These are phyloP conservation scores for Blastobotrys peoriensis DNA, from an alignment of 805 yeast genomes.

Conservation along the genomic window DNA sequence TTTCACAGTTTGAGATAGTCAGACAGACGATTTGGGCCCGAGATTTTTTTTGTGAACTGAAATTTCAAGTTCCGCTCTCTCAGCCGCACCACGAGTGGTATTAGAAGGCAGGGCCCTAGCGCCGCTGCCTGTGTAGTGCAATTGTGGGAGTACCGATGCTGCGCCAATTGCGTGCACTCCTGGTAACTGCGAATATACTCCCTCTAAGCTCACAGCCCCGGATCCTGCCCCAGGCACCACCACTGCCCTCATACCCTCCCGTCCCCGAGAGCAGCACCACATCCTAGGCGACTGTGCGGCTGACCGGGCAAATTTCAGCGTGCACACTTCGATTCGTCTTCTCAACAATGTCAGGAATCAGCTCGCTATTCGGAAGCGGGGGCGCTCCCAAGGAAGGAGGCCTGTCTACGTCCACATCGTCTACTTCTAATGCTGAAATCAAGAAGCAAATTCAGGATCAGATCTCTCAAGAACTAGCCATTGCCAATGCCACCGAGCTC, in stretches of 20 bases:
- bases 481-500: constrained; percentile 85
- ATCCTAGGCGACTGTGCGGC: too few species aligned
- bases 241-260: too few species aligned
- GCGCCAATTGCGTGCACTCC: too few species aligned
- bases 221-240: too few species aligned
- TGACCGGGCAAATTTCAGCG: too few species aligned
- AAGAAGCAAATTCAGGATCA: constrained; percentile 63
- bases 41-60: not conserved
- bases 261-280: too few species aligned
- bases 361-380: constrained; percentile 20
- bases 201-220: too few species aligned
- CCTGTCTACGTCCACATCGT: constrained; percentile 12
- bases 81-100: not conserved
- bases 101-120: too few species aligned
- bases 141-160: too few species aligned
- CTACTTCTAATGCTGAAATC: constrained; percentile 32
- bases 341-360: constrained; percentile 18
- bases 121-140: too few species aligned
- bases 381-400: constrained; percentile 14
- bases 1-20: not conserved
- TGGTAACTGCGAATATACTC: too few species aligned
- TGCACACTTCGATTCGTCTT: too few species aligned
- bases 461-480: constrained; percentile 76
- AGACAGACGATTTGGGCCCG: not conserved
- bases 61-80: not conserved